Conservation (phyloP, 768 basidiomycete genomes). For the Coprinopsis marcescibilis region DNA sequence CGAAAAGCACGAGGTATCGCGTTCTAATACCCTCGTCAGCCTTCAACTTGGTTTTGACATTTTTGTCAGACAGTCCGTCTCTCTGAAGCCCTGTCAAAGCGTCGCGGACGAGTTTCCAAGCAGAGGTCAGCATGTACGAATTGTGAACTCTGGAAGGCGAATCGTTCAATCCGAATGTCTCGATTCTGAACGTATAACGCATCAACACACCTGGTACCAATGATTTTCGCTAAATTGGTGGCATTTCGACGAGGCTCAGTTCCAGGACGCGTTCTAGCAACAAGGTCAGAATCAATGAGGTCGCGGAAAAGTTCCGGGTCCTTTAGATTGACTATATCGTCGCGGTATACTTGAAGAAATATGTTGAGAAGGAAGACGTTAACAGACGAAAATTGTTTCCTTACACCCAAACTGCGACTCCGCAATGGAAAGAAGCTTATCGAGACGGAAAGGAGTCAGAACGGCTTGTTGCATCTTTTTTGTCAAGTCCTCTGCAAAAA, state of each 20-base stretch:
- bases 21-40: conserved; percentile 44
- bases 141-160: conserved; percentile 62
- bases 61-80: conserved; percentile 48
- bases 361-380: conserved; percentile 7
- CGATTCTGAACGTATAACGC: background rate
- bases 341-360: conserved; percentile 47
- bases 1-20: conserved; percentile 58
- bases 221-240: conserved; percentile 48
- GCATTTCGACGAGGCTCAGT: conserved; percentile 33
- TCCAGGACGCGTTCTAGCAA: conserved; percentile 39
- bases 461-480: conserved; percentile 53
- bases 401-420: conserved; percentile 69
- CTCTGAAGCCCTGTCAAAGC: conserved; percentile 50
- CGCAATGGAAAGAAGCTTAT: conserved; percentile 59
- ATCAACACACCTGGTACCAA: conserved; percentile 49
- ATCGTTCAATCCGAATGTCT: background rate
- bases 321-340: conserved; percentile 62
- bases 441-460: conserved; percentile 57
- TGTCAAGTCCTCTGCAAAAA: conserved; percentile 57
- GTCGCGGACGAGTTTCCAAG: conserved; percentile 70
- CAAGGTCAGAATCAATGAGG: conserved; percentile 51
- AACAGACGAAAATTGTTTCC: conserved; percentile 13
- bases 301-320: conserved; percentile 59
- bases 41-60: conserved; percentile 48
- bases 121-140: conserved; percentile 73